Conservation (phyloP, 345 rosid species). For the Schrenkiella parvula region DNA sequence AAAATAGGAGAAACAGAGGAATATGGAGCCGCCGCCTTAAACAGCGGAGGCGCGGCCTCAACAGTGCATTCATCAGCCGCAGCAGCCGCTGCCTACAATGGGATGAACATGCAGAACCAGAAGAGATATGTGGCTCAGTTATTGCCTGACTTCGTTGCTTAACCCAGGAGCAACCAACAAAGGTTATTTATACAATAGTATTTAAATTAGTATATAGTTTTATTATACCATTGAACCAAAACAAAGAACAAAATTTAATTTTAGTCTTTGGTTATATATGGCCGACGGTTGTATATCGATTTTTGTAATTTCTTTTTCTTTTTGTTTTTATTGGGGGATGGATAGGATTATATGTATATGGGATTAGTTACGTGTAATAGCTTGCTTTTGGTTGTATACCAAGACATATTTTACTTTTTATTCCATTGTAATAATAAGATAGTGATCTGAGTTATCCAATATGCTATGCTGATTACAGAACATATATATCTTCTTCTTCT, state of each 20-base stretch:
- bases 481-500: background rate
- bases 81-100: constrained; percentile 51
- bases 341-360: constrained; percentile 41
- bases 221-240: constrained; percentile 43
- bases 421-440: constrained; percentile 20
- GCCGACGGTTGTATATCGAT: constrained; percentile 76
- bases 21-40: constrained; percentile 43
- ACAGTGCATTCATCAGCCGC: constrained; percentile 26
- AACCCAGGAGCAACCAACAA: background rate
- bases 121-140: constrained; percentile 87
- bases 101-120: constrained; percentile 72
- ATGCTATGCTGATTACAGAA: constrained; percentile 2
- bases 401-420: constrained; percentile 16
- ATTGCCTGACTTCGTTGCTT: constrained; percentile 88
- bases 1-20: constrained; percentile 63
- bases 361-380: constrained; percentile 29
- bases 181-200: constrained; percentile 36
- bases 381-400: constrained; percentile 32
- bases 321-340: constrained; percentile 43
- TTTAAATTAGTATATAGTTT: constrained; percentile 55
- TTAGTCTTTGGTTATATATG: constrained; percentile 61
- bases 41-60: constrained; percentile 53
- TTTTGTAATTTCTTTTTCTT: constrained; percentile 52
- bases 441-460: constrained; percentile 8
- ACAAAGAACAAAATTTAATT: constrained; percentile 38